Evolutionary conservation across 768 basidiomycete genomes (phyloP), one percentile per base, ranked within the genome.

Genomic region (Lactifluus echinatus): DNA sequence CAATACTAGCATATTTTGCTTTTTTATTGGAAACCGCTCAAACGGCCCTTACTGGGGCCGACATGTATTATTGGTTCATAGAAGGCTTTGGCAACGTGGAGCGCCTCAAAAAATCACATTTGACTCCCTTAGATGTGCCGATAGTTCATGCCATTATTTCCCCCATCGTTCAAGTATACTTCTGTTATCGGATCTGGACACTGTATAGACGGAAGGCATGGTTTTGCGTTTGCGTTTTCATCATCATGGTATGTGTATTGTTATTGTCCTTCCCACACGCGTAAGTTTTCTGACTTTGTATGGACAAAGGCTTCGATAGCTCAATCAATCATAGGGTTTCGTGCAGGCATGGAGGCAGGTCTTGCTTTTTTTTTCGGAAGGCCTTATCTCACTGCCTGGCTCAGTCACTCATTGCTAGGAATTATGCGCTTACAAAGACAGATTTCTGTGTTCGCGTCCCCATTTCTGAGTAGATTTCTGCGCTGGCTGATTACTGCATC

Each of bases 1-100:
- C 31, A 5, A 4, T 10, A 10, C 4, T 10, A 58, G 57, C 34
- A 7, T 52, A 46, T 24, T 54, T 33, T 17, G 31, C 49, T 17
- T 52, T 52, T 19, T 42, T 58, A 26, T 5, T 50, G 11, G 53
- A 59, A 33, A 44, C 53, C 12, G 46, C 4, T 7, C 57, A 59
- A 36, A 59, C 57, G 2, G 53, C 53, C 14, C 48, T 59, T 8
- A 59, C 46, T 15, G 57, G 53, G 2, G 52, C 37, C 5, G 57
- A 59, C 15, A 15, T 55, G 45, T 59, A 55, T n/a, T 55, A 59
- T 40, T 59, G 57, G 57, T 58, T 58, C 44, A 52, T 52, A 10
- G 52, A 1, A 8, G 57, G 57, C 15, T 58, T 58, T n/a, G 57
- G 57, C 29, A 29, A 54, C 31, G 2, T 54, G 1, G 21, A 54